These are phyloP conservation scores for Hypoxylon sp. DNA, from an alignment of 2,329 filamentous ascomycete species.

Conservation along the genomic window DNA sequence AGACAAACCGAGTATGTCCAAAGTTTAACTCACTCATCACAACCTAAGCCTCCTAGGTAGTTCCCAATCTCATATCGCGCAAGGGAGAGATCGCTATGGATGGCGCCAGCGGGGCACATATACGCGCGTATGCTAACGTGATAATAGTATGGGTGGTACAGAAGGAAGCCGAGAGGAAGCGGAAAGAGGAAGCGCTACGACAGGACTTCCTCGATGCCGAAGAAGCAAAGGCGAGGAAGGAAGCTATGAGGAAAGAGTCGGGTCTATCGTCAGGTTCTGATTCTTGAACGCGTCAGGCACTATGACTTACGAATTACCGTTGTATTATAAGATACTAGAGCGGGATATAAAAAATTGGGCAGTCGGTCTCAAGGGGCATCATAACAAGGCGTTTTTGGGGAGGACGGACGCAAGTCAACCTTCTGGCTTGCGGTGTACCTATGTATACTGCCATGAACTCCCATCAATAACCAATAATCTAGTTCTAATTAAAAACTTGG, in stretches of 20 bases:
- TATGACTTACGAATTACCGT: constrained; percentile 8
- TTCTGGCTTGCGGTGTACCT: constrained; percentile 25
- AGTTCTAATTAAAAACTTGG: background rate
- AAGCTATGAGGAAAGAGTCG: constrained; percentile 59
- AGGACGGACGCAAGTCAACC: constrained; percentile 24
- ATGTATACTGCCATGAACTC: constrained; percentile 27
- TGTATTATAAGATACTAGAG: constrained; percentile 32
- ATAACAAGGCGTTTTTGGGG: constrained; percentile 37
- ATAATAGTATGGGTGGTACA: constrained; percentile 63
- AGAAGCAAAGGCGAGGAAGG: constrained; percentile 59
- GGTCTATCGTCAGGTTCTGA: constrained; percentile 43
- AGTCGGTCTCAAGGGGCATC: constrained; percentile 1
- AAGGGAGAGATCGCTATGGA: background rate
- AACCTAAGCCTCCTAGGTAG: background rate
- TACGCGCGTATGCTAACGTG: constrained; percentile 21
- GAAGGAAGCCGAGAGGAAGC: constrained; percentile 57
- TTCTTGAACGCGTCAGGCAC: constrained; percentile 10
- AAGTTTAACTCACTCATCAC: constrained; percentile 36
- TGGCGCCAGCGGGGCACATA: background rate
- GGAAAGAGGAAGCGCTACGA: constrained; percentile 55
- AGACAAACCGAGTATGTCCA: constrained; percentile 84
- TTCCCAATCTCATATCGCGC: background rate
- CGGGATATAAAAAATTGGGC: constrained; percentile 23
- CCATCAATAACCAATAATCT: constrained; percentile 25
- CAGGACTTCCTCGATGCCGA: constrained; percentile 56